Percentiles rank a stretch among this genome's conserved stretches.
phyloP scores from a whole-genome alignment of 176 grass and related monocot genomes.

The Oryza brachyantha region DNA sequence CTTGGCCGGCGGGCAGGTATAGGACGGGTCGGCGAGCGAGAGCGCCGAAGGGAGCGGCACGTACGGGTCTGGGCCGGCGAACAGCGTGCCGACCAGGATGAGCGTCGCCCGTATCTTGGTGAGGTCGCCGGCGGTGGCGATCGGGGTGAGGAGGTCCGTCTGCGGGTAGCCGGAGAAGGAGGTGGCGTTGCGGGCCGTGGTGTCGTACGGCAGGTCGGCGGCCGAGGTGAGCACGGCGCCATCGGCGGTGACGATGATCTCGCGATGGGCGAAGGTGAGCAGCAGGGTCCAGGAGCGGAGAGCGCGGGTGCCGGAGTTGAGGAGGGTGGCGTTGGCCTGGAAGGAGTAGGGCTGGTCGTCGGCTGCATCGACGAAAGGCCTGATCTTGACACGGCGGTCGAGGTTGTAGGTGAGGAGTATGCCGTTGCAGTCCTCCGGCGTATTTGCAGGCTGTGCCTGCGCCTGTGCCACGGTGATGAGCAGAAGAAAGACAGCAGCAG shows the following conservation, averaged over 20 bases:
- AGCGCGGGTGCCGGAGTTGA: conserved; percentile 48
- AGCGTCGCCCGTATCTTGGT: conserved; percentile 36
- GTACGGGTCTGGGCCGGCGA: conserved; percentile 32
- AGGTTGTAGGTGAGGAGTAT: conserved; percentile 59
- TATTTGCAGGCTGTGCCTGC: background rate
- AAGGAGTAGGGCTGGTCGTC: conserved; percentile 62
- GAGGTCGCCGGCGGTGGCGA: conserved; percentile 62
- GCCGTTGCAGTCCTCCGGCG: conserved; percentile 58
- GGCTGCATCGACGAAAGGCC: conserved; percentile 40
- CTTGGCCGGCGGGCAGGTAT: conserved; percentile 34
- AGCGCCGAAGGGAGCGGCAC: conserved; percentile 48
- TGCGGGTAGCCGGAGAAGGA: conserved; percentile 69
- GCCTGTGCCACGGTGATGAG: background rate
- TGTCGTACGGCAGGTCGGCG: conserved; percentile 63
- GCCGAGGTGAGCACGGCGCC: conserved; percentile 57
- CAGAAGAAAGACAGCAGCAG: background rate
- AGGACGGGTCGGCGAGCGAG: conserved; percentile 53
- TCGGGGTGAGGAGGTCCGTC: conserved; percentile 67
- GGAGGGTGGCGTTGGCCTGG: conserved; percentile 50
- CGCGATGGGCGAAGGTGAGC: conserved; percentile 49
- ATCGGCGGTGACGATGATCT: conserved; percentile 54
- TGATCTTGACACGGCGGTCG: conserved; percentile 45
- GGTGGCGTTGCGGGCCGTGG: conserved; percentile 22
- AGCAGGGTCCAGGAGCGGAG: conserved; percentile 53
- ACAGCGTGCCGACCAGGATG: conserved; percentile 58